Base-by-base conservation (phyloP, 1,284 basidiomycete species). In the Sphaerobolus stellatus region DNA sequence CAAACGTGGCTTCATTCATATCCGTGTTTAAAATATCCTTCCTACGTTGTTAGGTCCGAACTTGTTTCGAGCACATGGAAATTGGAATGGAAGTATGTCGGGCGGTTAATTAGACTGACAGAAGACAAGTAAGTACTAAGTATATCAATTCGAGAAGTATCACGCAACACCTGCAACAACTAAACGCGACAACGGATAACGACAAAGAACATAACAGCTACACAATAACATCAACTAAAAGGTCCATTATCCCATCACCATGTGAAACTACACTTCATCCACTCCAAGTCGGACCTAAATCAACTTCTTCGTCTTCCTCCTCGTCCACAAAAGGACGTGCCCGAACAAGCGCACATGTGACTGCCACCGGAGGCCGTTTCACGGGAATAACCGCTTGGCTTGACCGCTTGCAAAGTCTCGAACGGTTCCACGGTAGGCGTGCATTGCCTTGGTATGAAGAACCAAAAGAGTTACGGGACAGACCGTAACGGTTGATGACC, bases 231-330 rank as follows among this genome's bases (percentile, higher is more conserved):
- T 11, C 33, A 11, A 11, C n/a, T 36, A 20, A n/a, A 18, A 30
- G 14, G 24, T 20, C 47, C 7, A 30, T 29, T 22, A 5, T 48
- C 24, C 48, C 22, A 50, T 3, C 24, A 13, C 8, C 11, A 13
- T 14, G 9, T 44, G 20, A 9, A 44, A 20, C 41, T 13, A 44
- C 41, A 11, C 9, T 18, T 43, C 20, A 53, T 7, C 52, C 52
- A 41, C 45, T 40, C 52, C 52, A 54, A 7, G 52, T 54, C 27
- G 33, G 33, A 30, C 33, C 52, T 28, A 54, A 38, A 48, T 48
- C 52, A 13, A 49, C 28, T 7, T n/a, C 16, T 9, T 14, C 41
- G 18, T 41, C 50, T 13, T 47, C 52, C 1, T 48, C 52, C 18
- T 40, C 47, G 25, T 49, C 47, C 6, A 33, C 25, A n/a, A 40